Conservation (phyloP, 495 filamentous ascomycete species). For the Astrothelium subdiscretum region DNA sequence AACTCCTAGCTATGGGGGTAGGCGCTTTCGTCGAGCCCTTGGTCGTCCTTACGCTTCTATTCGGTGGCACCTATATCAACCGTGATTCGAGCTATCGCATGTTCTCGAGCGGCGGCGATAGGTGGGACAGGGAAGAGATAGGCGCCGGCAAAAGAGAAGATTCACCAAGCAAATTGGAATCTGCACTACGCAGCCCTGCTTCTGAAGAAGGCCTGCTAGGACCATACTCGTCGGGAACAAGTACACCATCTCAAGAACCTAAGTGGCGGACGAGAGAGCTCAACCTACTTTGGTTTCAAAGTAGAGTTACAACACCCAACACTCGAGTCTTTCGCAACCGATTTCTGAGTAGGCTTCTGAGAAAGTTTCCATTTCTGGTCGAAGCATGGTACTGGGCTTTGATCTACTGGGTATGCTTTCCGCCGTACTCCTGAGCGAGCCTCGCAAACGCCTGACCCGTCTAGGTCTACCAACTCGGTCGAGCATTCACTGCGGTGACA, state of each 20-base stretch:
- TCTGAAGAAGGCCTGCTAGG: neutral
- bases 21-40: constrained; percentile 43
- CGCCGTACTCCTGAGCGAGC: too few species aligned
- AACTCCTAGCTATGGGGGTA: constrained; percentile 31
- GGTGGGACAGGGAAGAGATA: neutral
- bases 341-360: constrained; percentile 46
- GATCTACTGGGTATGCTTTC: constrained; percentile 45
- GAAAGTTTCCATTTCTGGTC: constrained; percentile 61
- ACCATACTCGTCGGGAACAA: neutral
- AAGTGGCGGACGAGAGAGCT: neutral
- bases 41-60: constrained; percentile 43
- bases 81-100: constrained; percentile 24
- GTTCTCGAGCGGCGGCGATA: neutral
- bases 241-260: neutral
- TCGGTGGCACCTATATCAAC: constrained; percentile 50
- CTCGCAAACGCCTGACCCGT: constrained; percentile 3
- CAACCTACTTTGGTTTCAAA: neutral
- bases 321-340: constrained; percentile 41
- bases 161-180: neutral
- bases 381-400: constrained; percentile 76
- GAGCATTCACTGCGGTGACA: constrained; percentile 50
- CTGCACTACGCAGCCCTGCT: neutral
- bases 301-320: constrained; percentile 34
- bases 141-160: neutral
- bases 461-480: constrained; percentile 51